Evolutionary conservation across 805 yeast genomes (phyloP), one percentile per base, ranked within the genome.

Genomic region (Hermanozyma aechmeae): DNA sequence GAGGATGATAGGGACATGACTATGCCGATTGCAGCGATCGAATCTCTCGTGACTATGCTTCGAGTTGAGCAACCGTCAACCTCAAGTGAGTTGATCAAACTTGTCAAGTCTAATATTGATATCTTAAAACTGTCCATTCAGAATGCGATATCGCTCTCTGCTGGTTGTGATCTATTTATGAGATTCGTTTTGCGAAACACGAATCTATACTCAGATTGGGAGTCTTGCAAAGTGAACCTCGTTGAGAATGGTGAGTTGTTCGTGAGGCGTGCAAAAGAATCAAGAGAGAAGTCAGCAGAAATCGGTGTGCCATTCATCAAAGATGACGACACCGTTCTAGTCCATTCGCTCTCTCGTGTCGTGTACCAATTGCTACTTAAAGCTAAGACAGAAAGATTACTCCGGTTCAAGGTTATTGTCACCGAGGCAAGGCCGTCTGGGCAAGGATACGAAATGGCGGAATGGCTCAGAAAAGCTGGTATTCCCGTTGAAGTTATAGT

Each of bases 21-120:
- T 5, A 92, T 87, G 96, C 99, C 99, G 1, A 84, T 92, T 19
- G 99, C 98, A 24, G 98, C 98, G 20, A 92, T 92, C 47, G 97
- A 92, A 61, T 76, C 95, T 9, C 64, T 92, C 25, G 95, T 92
- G 16, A 81, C 92, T 6, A 70, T 92, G 57, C 58, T 89, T 16
- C 70, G 78, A 39, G 74, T 78, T 27, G 79, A 85, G 43, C 86
- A 85, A 51, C 96, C 98, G 6, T 70, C 85, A 7, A 92, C 99
- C 0, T 85, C 95, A 2, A 83, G 96, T 2, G 98, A 92, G 51
- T 70, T 92, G 48, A 87, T 87, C 46, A 81, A 75, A 29, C 63
- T 86, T 9, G 73, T 89, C 29, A 79, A 81, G 32, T 72, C 75
- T 25, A 92, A 95, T 22, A 80, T 84, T 4, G 71, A 68, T 20